Evolutionary conservation across 2,329 filamentous ascomycete genomes (phyloP).

Genomic region (Diaporthe sp.): DNA sequence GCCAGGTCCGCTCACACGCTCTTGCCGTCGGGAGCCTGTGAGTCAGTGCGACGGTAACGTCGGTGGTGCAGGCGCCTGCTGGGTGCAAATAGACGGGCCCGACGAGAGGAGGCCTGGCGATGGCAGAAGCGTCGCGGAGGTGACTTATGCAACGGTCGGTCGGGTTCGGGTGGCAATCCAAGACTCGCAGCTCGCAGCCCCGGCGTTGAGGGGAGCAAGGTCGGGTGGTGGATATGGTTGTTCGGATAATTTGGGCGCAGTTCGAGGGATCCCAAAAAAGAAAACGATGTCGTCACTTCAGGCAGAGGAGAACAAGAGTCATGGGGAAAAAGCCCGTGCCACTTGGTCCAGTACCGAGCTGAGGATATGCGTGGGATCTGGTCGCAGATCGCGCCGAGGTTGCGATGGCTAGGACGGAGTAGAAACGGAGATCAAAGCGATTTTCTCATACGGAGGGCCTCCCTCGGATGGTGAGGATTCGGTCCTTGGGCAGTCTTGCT

Average conservation of each 20-base stretch:
- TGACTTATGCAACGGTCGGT: slow-evolving; percentile 16
- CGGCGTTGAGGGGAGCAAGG: slow-evolving; percentile 1
- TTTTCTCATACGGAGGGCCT: not conserved
- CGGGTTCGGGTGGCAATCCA: slow-evolving; percentile 27
- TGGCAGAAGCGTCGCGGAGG: not conserved
- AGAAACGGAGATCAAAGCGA: slow-evolving; percentile 20
- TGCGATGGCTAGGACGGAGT: slow-evolving; percentile 14
- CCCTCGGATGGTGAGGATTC: slow-evolving; percentile 18
- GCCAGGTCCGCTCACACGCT: slow-evolving; percentile 36
- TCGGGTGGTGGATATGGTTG: slow-evolving; percentile 16
- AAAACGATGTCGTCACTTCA: slow-evolving; percentile 37
- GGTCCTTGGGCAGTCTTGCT: slow-evolving; percentile 9
- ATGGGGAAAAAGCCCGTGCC: slow-evolving; percentile 33
- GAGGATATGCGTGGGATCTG: slow-evolving; percentile 24
- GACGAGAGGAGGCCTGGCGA: slow-evolving; percentile 4
- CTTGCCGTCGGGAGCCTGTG: slow-evolving; percentile 38
- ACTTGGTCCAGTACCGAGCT: slow-evolving; percentile 11
- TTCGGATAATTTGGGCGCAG: slow-evolving; percentile 31
- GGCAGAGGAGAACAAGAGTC: slow-evolving; percentile 30
- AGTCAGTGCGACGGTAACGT: slow-evolving; percentile 37
- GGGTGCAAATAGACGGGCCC: slow-evolving; percentile 10
- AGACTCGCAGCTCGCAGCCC: slow-evolving; percentile 21
- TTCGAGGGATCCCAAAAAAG: slow-evolving; percentile 30
- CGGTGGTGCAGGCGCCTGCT: slow-evolving; percentile 11
- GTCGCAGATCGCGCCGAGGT: slow-evolving; percentile 21